Percentiles rank a stretch among this genome's conserved stretches.
phyloP scores from a whole-genome alignment of 2,329 filamentous ascomycete species.

The Ceratocystiopsis brevicomis region DNA sequence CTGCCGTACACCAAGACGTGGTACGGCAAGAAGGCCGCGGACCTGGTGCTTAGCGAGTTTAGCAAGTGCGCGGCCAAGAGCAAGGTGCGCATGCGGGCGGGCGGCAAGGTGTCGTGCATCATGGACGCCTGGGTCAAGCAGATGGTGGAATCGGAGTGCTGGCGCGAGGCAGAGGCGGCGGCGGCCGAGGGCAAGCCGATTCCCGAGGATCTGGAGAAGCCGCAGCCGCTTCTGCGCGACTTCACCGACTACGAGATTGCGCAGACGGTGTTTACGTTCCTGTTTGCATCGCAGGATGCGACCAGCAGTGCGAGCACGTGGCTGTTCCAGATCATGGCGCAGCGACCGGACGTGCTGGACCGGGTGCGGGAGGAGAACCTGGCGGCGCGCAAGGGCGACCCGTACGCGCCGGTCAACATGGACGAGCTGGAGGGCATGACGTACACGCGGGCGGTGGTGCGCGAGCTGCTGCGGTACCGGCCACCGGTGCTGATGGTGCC shows the following conservation, averaged over 20 bases:
- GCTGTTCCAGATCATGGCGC: slow-evolving; percentile 86
- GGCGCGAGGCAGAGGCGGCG: slow-evolving; percentile 58
- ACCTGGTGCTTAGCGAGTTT: slow-evolving; percentile 82
- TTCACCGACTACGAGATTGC: slow-evolving; percentile 85
- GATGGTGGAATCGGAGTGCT: slow-evolving; percentile 70
- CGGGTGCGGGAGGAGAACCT: slow-evolving; percentile 85
- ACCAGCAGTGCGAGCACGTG: slow-evolving; percentile 86
- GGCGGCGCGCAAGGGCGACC: slow-evolving; percentile 53
- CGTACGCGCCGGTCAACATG: slow-evolving; percentile 51
- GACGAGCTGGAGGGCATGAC: slow-evolving; percentile 75
- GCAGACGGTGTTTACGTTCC: slow-evolving; percentile 86
- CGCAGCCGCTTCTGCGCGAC: slow-evolving; percentile 59
- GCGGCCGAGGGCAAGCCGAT: slow-evolving; percentile 48
- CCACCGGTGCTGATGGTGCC: slow-evolving; percentile 96
- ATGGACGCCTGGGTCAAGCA: slow-evolving; percentile 87
- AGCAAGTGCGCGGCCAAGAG: slow-evolving; percentile 81
- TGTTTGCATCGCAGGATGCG: slow-evolving; percentile 94
- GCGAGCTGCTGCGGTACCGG: slow-evolving; percentile 79
- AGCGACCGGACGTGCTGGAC: slow-evolving; percentile 81
- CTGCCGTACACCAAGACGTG: slow-evolving; percentile 87
- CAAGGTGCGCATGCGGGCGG: slow-evolving; percentile 78
- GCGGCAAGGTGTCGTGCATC: slow-evolving; percentile 74
- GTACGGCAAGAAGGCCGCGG: slow-evolving; percentile 90
- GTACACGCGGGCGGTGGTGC: slow-evolving; percentile 82
- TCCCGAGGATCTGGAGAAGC: slow-evolving; percentile 58